A percentile compares a stretch with the other conserved stretches of the same genome.
Evolutionary conservation across 768 basidiomycete species (phyloP).

Genomic region (Mycena latifolia): DNA sequence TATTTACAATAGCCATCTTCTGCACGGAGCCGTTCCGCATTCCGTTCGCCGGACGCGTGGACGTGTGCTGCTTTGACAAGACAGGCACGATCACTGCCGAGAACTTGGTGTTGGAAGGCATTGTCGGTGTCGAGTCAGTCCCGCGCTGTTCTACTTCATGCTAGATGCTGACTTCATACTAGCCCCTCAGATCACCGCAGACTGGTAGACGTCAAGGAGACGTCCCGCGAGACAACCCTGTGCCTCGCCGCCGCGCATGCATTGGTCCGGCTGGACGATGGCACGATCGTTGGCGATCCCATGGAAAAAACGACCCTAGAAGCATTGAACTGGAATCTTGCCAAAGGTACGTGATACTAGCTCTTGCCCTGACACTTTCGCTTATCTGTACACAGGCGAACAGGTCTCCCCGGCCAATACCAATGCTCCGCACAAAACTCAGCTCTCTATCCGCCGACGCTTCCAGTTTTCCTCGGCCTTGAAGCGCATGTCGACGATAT

Average conservation of each 20-base stretch:
- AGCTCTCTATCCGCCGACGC: conserved; percentile 84
- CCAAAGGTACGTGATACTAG: conserved; percentile 61
- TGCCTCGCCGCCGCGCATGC: conserved; percentile 97
- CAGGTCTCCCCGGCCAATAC: conserved; percentile 71
- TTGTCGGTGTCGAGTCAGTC: conserved; percentile 90
- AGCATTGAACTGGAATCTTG: conserved; percentile 89
- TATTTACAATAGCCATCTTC: conserved; percentile 81
- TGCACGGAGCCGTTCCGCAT: conserved; percentile 99
- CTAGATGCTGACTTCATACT: conserved; percentile 22
- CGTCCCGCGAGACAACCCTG: conserved; percentile 81
- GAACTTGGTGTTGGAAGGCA: conserved; percentile 93
- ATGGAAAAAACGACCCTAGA: conserved; percentile 99
- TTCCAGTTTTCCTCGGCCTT: conserved; percentile 99
- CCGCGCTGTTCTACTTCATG: conserved; percentile 6
- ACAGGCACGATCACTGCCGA: conserved; percentile 99
- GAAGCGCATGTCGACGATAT: conserved; percentile 97
- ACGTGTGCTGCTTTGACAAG: conserved; percentile 99
- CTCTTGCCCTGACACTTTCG: neutral
- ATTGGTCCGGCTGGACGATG: conserved; percentile 93
- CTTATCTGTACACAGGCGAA: conserved; percentile 68
- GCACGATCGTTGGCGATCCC: conserved; percentile 94
- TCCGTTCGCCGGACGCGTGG: conserved; percentile 94
- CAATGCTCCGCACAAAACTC: conserved; percentile 66
- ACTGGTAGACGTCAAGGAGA: conserved; percentile 84
- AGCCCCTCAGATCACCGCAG: conserved; percentile 72